A percentile compares a stretch with the other conserved stretches of the same genome.
Evolutionary conservation across 2,329 filamentous ascomycete species (phyloP).

Genomic region (Cladosporium austrohemisphaericum): DNA sequence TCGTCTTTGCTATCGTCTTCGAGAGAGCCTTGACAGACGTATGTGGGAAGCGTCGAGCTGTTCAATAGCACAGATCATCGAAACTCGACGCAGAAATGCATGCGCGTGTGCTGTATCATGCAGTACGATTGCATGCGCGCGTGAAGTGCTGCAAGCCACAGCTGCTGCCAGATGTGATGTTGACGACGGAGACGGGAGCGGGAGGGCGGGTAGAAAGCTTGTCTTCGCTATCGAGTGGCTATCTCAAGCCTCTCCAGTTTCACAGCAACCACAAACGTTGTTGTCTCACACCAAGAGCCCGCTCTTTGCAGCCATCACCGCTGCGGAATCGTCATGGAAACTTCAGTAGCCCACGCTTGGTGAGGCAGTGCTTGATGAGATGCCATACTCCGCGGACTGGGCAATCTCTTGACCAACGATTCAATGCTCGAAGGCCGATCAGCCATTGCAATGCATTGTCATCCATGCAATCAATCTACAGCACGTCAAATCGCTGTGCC

Average conservation of each 20-base stretch:
- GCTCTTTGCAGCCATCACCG: not conserved
- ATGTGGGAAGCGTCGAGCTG: too few species aligned
- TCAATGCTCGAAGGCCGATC: too few species aligned
- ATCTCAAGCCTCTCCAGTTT: slow-evolving; percentile 10
- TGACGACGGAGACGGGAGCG: slow-evolving; percentile 6
- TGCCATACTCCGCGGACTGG: not conserved
- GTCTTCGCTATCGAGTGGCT: not conserved
- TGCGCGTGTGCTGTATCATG: too few species aligned
- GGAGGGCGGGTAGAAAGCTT: slow-evolving; percentile 12
- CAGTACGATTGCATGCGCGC: not conserved
- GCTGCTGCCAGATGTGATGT: not conserved
- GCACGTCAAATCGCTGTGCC: too few species aligned
- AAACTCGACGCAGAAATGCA: too few species aligned
- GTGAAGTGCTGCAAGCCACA: slow-evolving; percentile 2
- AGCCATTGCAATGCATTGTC: too few species aligned
- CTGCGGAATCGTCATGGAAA: slow-evolving; percentile 13
- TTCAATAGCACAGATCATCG: too few species aligned
- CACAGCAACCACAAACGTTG: slow-evolving; percentile 11
- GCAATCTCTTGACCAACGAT: not conserved
- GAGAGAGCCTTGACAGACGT: too few species aligned
- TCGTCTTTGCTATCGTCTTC: too few species aligned
- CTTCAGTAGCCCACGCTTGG: not conserved
- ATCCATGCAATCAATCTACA: too few species aligned
- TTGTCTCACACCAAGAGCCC: slow-evolving; percentile 3
- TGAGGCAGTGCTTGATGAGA: not conserved